Conservation (phyloP, 306 rosid genomes). For the Vigna radiata region DNA sequence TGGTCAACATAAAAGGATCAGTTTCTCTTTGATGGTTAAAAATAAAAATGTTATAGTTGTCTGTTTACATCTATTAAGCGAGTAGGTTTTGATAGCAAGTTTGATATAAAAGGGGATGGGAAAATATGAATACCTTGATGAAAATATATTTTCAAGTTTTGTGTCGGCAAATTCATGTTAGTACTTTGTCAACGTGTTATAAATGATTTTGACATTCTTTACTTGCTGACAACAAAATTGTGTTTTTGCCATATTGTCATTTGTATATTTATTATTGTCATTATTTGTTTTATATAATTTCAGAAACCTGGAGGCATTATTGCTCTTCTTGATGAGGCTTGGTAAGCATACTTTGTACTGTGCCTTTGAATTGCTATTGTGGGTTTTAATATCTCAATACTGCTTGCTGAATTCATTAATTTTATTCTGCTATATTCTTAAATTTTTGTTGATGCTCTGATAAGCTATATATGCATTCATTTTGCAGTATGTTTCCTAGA, state of each 20-base stretch:
- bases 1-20: slow-evolving; percentile 12
- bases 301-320: slow-evolving; percentile 99
- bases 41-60: slow-evolving; percentile 21
- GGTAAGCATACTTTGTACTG: slow-evolving; percentile 61
- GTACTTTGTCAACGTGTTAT: slow-evolving; percentile 18
- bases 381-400: slow-evolving; percentile 34
- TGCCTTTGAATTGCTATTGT: slow-evolving; percentile 35
- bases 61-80: slow-evolving; percentile 10
- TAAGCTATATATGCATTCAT: slow-evolving; percentile 43
- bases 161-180: slow-evolving; percentile 17
- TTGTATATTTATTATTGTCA: slow-evolving; percentile 21
- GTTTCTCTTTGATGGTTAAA: slow-evolving; percentile 20
- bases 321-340: slow-evolving; percentile 99
- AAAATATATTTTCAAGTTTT: slow-evolving; percentile 30
- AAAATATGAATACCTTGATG: slow-evolving; percentile 32
- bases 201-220: slow-evolving; percentile 29
- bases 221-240: slow-evolving; percentile 19
- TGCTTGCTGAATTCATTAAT: slow-evolving; percentile 32
- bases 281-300: slow-evolving; percentile 34
- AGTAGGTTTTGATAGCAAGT: slow-evolving; percentile 8
- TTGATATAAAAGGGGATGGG: neutral
- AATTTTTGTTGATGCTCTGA: slow-evolving; percentile 35
- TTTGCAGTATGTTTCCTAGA: slow-evolving; percentile 97
- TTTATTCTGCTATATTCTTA: slow-evolving; percentile 17
- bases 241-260: slow-evolving; percentile 28